phyloP scores from a whole-genome alignment of 164 flowering plant genomes.

The Vitis amurensis region DNA sequence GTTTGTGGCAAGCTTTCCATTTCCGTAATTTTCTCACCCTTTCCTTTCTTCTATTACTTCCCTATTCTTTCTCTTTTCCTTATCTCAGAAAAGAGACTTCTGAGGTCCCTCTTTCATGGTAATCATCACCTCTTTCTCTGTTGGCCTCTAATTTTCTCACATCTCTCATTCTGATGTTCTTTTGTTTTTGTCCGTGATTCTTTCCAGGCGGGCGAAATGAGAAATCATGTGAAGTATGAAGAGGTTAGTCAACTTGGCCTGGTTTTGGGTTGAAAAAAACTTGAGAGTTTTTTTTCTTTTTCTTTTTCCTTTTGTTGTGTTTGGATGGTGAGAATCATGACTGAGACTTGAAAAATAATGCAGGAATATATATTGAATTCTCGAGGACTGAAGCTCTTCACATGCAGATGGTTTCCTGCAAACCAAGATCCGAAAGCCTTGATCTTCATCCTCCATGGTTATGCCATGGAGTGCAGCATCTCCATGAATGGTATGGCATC shows the following conservation, averaged over 20 bases:
- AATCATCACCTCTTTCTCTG: not conserved
- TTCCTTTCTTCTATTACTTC: too few species aligned
- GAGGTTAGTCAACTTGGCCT: conserved; percentile 5
- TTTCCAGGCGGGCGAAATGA: not conserved
- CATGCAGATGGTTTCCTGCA: conserved; percentile 67
- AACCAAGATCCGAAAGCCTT: conserved; percentile 61
- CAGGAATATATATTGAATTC: conserved; percentile 54
- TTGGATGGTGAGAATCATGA: not conserved
- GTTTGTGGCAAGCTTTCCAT: too few species aligned
- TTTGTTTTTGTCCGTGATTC: too few species aligned
- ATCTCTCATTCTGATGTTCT: not conserved
- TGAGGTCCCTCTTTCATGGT: too few species aligned
- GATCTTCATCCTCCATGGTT: conserved; percentile 78
- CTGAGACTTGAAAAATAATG: too few species aligned
- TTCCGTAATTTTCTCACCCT: too few species aligned
- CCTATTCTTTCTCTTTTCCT: too few species aligned
- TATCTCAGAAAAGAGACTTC: too few species aligned
- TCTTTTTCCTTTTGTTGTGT: not conserved
- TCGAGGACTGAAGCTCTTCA: conserved; percentile 55
- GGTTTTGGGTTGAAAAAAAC: too few species aligned
- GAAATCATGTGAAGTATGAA: conserved; percentile 6
- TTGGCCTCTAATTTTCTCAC: not conserved
- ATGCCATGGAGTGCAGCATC: conserved; percentile 86
- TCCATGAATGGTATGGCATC: conserved; percentile 62
- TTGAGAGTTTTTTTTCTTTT: not conserved